Evolutionary conservation across 352 stramenopile genomes (phyloP).

Genomic region (Phytophthora ohioensis): DNA sequence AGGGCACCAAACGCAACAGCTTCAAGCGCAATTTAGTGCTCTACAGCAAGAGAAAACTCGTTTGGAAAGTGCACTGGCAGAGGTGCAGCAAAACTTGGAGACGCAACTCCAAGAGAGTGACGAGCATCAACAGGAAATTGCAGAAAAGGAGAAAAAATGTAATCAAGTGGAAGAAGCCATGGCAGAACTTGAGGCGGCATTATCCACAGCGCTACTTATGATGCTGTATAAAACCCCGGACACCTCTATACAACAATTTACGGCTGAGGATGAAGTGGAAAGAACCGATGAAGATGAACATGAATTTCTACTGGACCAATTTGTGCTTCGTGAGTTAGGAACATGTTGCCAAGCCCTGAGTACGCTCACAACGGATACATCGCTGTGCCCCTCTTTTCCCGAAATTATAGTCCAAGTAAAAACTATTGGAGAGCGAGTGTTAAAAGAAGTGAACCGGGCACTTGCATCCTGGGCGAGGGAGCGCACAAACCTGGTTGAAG

Average conservation of each 20-base stretch:
- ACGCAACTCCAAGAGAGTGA: slow-evolving; percentile 26
- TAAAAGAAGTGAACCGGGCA: slow-evolving; percentile 19
- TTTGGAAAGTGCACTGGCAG: slow-evolving; percentile 33
- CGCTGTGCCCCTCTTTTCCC: slow-evolving; percentile 26
- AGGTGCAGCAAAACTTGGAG: slow-evolving; percentile 32
- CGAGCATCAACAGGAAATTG: slow-evolving; percentile 18
- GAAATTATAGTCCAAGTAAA: slow-evolving; percentile 19
- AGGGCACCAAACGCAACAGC: slow-evolving; percentile 13
- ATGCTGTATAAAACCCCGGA: slow-evolving; percentile 11
- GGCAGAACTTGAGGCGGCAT: slow-evolving; percentile 49
- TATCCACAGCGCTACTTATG: slow-evolving; percentile 24
- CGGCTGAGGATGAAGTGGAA: not conserved
- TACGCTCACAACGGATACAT: slow-evolving; percentile 11
- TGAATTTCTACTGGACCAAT: slow-evolving; percentile 25
- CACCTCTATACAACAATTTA: not conserved
- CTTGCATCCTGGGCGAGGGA: slow-evolving; percentile 54
- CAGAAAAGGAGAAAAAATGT: slow-evolving; percentile 27
- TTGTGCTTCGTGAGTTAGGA: slow-evolving; percentile 23
- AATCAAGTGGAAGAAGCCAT: slow-evolving; percentile 38
- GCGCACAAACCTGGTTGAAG: slow-evolving; percentile 39
- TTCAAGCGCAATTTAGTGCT: slow-evolving; percentile 16
- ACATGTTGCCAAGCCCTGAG: slow-evolving; percentile 34
- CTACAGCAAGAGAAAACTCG: slow-evolving; percentile 21
- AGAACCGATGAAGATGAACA: not conserved
- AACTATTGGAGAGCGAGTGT: slow-evolving; percentile 20